Evolutionary conservation across 2,329 filamentous ascomycete species (phyloP), one percentile per base, ranked within the genome.

Genomic region (Verticillium dahliae): DNA sequence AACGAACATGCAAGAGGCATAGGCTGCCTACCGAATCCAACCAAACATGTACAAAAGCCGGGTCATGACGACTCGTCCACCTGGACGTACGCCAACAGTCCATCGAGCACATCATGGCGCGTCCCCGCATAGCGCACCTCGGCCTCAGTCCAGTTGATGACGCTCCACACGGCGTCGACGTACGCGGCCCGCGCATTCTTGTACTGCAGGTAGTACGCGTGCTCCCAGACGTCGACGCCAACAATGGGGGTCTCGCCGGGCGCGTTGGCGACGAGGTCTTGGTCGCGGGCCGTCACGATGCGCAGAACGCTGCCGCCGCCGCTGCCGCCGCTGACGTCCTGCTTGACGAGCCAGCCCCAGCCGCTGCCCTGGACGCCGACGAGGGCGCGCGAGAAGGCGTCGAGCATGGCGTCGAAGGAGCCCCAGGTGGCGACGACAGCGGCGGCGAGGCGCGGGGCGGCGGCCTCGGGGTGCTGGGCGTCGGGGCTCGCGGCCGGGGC

Each of bases 191-290:
- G 80, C 58, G 76, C 74, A 62, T 83, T 83, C 62, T 78, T 71
- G 67, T 82, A 84, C 76, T 83, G 81, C 22, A 84, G 70, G 67
- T 85, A 85, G 68, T 84, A 85, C 1, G 82, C 82, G 71, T 85
- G 82, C 72, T 85, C 82, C 82, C 83, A 89, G 75, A 88, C 87
- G 70, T 90, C 87, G 6, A 89, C 77, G 1, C 85, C 86, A 59
- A 86, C 76, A 11, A 90, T 73, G 1, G 82, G 82, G 7, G 76
- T 71, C 38, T 76, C 74, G 58, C 78, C 77, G 4, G 27, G 27
- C 27, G 4, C 27, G 1, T 77, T 78, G 4, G 78, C 72, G 1
- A 85, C 76, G 2, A 82, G 83, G 69, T 89, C 86, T 73, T 90
- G 87, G 69, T 90, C 87, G 68, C 86, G 83, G 3, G 84, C 87